Conservation (phyloP, 768 basidiomycete species). For the Russula sp. region DNA sequence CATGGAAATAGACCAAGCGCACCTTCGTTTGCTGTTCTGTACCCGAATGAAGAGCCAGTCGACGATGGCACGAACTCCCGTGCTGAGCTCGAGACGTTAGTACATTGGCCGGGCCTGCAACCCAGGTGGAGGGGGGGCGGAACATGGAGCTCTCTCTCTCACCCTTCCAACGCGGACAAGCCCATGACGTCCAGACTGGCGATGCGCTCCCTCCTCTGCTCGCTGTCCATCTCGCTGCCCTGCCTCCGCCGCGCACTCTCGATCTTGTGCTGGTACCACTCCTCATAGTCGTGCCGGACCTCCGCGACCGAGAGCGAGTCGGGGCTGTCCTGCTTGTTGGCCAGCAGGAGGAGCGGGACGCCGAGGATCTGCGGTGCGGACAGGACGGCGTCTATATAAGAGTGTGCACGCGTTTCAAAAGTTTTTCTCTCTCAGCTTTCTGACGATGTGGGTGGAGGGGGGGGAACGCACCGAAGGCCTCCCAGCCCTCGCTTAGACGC, state of each 20-base stretch:
- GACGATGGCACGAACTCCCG: constrained; percentile 83
- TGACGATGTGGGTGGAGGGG: background rate
- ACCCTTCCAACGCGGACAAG: constrained; percentile 89
- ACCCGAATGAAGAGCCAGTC: constrained; percentile 95
- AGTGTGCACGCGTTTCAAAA: constrained; percentile 31
- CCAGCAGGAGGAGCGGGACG: constrained; percentile 84
- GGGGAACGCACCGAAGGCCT: constrained; percentile 77
- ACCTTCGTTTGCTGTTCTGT: constrained; percentile 76
- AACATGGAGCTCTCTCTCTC: constrained; percentile 24
- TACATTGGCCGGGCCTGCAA: background rate
- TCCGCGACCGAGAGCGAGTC: constrained; percentile 80
- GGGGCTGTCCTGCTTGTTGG: constrained; percentile 92
- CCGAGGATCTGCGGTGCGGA: constrained; percentile 86
- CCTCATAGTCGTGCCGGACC: constrained; percentile 83
- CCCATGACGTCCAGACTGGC: constrained; percentile 70
- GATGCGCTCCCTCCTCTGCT: constrained; percentile 34
- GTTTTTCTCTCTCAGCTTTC: constrained; percentile 23
- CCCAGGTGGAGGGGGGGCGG: background rate
- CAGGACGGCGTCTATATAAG: constrained; percentile 75
- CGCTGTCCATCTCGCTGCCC: constrained; percentile 31
- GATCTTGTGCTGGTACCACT: constrained; percentile 73
- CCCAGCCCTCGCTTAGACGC: constrained; percentile 90
- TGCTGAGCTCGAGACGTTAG: constrained; percentile 40
- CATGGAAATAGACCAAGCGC: constrained; percentile 1
- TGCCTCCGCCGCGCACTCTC: constrained; percentile 57